Evolutionary conservation across 2,329 filamentous ascomycete species (phyloP).

Genomic region (Chrysoporthe deuterocubensis): DNA sequence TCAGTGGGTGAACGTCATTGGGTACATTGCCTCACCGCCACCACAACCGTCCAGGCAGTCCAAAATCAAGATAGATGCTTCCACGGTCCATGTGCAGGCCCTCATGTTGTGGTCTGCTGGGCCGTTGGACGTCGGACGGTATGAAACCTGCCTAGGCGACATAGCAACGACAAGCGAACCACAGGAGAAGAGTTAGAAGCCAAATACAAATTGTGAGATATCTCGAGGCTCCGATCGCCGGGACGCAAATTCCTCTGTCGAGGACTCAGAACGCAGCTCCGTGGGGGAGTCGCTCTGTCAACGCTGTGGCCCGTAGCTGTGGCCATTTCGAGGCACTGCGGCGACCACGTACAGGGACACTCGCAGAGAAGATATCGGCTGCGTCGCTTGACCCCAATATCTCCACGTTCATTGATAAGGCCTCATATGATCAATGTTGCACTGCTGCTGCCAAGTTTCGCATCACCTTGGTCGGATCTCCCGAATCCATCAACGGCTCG

Average conservation of each 20-base stretch:
- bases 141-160: slow-evolving; percentile 63
- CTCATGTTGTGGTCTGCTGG: slow-evolving; percentile 79
- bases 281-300: not conserved
- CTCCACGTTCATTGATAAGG: not conserved
- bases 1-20: slow-evolving; percentile 89
- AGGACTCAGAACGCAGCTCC: too few relatives aligned
- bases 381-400: not conserved
- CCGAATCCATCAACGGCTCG: not conserved
- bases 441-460: not conserved
- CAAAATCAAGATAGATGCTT: slow-evolving; percentile 17
- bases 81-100: slow-evolving; percentile 65
- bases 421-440: not conserved
- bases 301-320: not conserved
- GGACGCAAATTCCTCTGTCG: not conserved
- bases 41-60: slow-evolving; percentile 16
- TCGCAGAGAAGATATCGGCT: not conserved
- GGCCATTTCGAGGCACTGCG: not conserved
- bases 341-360: not conserved
- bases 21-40: slow-evolving; percentile 63
- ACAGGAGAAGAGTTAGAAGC: not conserved
- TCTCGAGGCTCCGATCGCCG: not conserved
- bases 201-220: not conserved
- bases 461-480: not conserved
- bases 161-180: not conserved
- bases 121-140: slow-evolving; percentile 70